Base-by-base conservation (phyloP, 345 rosid species). In the Passiflora organensis region DNA sequence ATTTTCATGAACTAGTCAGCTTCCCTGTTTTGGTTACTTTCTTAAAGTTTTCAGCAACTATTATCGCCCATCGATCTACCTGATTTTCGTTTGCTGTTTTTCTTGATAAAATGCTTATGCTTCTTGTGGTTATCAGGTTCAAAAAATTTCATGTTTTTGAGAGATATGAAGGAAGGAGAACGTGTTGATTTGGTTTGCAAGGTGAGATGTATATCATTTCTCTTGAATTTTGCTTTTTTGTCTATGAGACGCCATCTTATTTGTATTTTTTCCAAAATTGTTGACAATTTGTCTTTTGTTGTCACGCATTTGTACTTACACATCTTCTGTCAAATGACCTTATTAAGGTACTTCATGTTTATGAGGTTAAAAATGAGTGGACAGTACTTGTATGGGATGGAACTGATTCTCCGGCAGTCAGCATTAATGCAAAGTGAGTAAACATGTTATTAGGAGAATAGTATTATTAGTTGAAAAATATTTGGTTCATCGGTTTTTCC, bases 371-470 rank as follows among this genome's bases (percentile, higher is more conserved):
- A 37, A 55, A 73, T 41, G 63, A 52, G 60, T 70, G 70, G 76
- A 48, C 75, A 22, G 63, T 69, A 66, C 74, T 81, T 67, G 64
- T 85, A 51, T 88, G 96, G 96, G 96, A 88, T 73, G 96, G 96
- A 55, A 85, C 91, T 59, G 96, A 88, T 75, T 65, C 80, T 63
- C 82, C 86, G 17, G 80, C 81, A 37, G 51, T 55, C 48, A 62
- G 54, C 41, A 76, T 86, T 55, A 32, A 56, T 6, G 15, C 71
- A 39, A 81, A 58, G 95, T 86, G 72, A 78, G 87, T 76, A 56
- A 13, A 11, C 46, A 19, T 43, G 41, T 28, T 28, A 28, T 28
- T 8, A 28, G 34, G 34, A 2, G 34, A 28, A 2, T 28, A 28
- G 34, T 28, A n/a, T n/a, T n/a, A n/a, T n/a, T n/a, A n/a, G 34